phyloP scores from a whole-genome alignment of 805 yeast genomes.

The Zygosaccharomyces pseudorouxii region DNA sequence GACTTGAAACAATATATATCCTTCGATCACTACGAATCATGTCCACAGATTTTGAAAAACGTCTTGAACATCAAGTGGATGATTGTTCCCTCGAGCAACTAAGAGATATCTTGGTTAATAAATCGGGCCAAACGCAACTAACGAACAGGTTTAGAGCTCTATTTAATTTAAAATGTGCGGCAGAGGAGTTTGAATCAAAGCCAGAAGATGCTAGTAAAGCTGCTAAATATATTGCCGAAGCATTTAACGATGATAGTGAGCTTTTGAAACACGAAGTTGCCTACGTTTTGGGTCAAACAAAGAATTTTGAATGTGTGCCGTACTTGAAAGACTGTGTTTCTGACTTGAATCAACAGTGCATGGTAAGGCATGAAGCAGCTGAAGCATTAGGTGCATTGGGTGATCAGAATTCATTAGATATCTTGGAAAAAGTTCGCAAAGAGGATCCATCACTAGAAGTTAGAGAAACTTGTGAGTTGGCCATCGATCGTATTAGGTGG shows the following conservation, averaged over 20 bases:
- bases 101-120: constrained; percentile 65
- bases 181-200: constrained; percentile 59
- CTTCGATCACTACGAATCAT: constrained; percentile 13
- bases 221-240: constrained; percentile 76
- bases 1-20: background rate
- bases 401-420: constrained; percentile 62
- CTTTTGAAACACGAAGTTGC: constrained; percentile 96
- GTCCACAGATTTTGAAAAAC: constrained; percentile 38
- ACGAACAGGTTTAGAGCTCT: constrained; percentile 92
- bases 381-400: constrained; percentile 98
- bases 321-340: constrained; percentile 66
- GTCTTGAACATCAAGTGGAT: constrained; percentile 37
- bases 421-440: constrained; percentile 57
- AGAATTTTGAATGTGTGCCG: constrained; percentile 73
- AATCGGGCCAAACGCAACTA: constrained; percentile 62
- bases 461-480: constrained; percentile 95
- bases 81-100: constrained; percentile 53
- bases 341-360: constrained; percentile 69
- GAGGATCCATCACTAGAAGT: constrained; percentile 84
- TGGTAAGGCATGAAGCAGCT: constrained; percentile 99
- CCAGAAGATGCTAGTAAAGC: constrained; percentile 57
- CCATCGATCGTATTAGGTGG: constrained; percentile 93
- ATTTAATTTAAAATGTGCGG: constrained; percentile 82
- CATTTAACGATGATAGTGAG: constrained; percentile 79
- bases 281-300: constrained; percentile 93